Percentiles rank a stretch among this genome's conserved stretches.
phyloP scores from a whole-genome alignment of 495 filamentous ascomycete genomes.

The Friedmanniomyces endolithicus region DNA sequence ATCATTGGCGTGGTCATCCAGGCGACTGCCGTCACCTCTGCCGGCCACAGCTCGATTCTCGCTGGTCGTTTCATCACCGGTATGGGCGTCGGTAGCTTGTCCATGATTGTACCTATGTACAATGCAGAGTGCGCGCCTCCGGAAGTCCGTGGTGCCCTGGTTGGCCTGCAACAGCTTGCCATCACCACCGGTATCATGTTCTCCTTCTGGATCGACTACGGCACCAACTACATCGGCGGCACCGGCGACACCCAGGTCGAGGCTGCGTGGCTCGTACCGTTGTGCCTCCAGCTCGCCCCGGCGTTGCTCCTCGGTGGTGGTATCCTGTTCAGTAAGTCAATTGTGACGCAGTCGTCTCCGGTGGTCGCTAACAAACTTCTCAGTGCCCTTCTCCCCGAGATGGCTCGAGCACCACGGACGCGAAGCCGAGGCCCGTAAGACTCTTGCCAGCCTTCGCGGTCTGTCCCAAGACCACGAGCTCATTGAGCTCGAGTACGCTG shows the following conservation, averaged over 20 bases:
- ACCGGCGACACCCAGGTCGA: conserved; percentile 49
- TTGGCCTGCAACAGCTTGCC: conserved; percentile 67
- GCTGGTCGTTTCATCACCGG: conserved; percentile 64
- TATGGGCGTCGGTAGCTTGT: conserved; percentile 60
- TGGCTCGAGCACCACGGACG: conserved; percentile 66
- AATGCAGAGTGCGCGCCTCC: conserved; percentile 56
- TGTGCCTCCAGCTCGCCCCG: conserved; percentile 29
- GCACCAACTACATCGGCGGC: conserved; percentile 68
- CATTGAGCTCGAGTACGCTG: conserved; percentile 64
- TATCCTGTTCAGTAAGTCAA: conserved; percentile 47
- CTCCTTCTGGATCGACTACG: conserved; percentile 60
- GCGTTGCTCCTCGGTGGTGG: conserved; percentile 37
- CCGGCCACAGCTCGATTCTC: conserved; percentile 48
- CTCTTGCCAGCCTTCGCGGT: conserved; percentile 54
- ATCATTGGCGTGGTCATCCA: conserved; percentile 67
- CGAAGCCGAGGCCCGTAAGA: conserved; percentile 55
- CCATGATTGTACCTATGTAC: conserved; percentile 56
- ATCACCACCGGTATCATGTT: conserved; percentile 76
- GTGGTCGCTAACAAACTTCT: not conserved
- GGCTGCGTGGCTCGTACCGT: conserved; percentile 34
- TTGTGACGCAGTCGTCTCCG: too few species aligned
- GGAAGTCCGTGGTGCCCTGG: conserved; percentile 56
- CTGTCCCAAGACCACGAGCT: conserved; percentile 48
- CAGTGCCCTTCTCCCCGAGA: conserved; percentile 66
- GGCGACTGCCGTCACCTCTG: conserved; percentile 43